phyloP scores from a whole-genome alignment of 257 asterid species.

The Nemophila menziesii region DNA sequence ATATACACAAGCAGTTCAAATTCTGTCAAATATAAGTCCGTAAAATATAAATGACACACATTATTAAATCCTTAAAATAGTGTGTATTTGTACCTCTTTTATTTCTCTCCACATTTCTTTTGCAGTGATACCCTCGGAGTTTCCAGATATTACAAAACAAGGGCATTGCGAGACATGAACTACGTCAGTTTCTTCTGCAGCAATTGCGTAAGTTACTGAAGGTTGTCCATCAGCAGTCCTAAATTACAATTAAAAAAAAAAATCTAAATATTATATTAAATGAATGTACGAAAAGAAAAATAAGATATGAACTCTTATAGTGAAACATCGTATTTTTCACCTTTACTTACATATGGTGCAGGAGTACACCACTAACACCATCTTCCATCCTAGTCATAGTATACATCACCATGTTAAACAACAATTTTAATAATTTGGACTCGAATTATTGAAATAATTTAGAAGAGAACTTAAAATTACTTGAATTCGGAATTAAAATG shows the following conservation, averaged over 20 bases:
- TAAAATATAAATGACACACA: neutral
- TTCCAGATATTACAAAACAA: constrained; percentile 70
- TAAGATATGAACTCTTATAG: neutral
- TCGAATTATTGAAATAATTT: neutral
- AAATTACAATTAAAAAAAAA: constrained; percentile 8
- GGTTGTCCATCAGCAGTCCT: constrained; percentile 74
- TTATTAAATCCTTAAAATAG: too few species aligned
- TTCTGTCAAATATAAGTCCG: constrained; percentile 20
- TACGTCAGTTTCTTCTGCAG: constrained; percentile 60
- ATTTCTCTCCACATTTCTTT: constrained; percentile 92
- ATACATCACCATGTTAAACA: constrained; percentile 17
- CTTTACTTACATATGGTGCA: constrained; percentile 80
- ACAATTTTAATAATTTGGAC: constrained; percentile 8
- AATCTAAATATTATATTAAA: neutral
- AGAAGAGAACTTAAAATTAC: constrained; percentile 25
- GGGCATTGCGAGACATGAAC: constrained; percentile 88
- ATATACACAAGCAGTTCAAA: constrained; percentile 21
- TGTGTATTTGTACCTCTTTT: constrained; percentile 45
- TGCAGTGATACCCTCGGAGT: constrained; percentile 58
- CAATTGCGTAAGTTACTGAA: constrained; percentile 70
- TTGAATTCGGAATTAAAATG: constrained; percentile 69
- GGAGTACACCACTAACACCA: constrained; percentile 54
- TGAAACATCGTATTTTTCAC: constrained; percentile 4
- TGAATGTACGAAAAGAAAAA: constrained; percentile 4
- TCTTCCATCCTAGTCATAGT: constrained; percentile 44